Base-by-base conservation (phyloP, 2,329 filamentous ascomycete species). In the Drechslera avenae region DNA sequence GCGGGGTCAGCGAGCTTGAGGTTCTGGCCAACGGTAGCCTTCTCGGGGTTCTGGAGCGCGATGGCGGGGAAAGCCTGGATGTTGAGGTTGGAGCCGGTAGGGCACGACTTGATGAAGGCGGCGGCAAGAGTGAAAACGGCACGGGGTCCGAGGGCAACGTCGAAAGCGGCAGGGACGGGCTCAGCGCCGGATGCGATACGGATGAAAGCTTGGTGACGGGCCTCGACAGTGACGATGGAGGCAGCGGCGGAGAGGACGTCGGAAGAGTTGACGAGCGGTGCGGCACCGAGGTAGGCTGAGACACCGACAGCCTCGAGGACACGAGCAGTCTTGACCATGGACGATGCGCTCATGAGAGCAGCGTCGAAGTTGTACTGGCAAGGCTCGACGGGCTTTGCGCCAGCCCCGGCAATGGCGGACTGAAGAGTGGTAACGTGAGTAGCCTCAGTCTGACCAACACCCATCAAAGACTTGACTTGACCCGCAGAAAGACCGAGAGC, bases 51-150 rank as follows among this genome's bases (percentile, higher is more conserved):
- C 68, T 81, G 71, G 41, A 87, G 73, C 56, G 78, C 72, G 51
- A 80, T 76, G 26, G 75, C 60, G 43, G 87, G 84, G 84, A 90
- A 83, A 56, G 86, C 76, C 51, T 79, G 81, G 69, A 90, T 78
- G 66, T 81, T 79, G 40, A 88, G 77, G 75, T 86, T 85, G 66
- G 82, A 83, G 46, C 70, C 85, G 21, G 80, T 73, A 13, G 88
- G 88, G 77, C 88, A 91, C 23, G 83, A 84, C 48, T 74, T 71
- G 77, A 91, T 90, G 79, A 91, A 91, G 36, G 83, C 82, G 1
- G 87, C 84, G 35, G 87, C 88, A 46, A 91, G 81, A 31, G 86
- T 87, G 79, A 90, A 90, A 72, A 90, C 84, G 57, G 85, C 83
- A 59, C 83, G 81, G 57, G 86, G 84, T 23, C 83, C 82, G 10